Conservation (phyloP, 768 basidiomycete species). For the Mycena filopes region DNA sequence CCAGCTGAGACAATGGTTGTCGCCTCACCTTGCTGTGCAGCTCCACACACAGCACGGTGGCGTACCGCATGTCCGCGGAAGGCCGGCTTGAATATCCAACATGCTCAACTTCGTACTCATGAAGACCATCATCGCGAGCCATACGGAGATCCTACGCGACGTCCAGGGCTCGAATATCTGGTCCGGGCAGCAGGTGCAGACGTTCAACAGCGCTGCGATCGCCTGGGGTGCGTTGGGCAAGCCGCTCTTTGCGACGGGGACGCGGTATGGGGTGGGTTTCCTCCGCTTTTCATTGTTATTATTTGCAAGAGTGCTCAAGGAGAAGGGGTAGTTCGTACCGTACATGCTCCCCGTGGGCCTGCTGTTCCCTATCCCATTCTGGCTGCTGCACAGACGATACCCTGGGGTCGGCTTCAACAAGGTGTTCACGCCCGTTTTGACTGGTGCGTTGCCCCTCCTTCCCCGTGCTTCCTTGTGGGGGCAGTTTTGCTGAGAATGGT, state of each 20-base stretch:
- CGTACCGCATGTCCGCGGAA: too few species aligned
- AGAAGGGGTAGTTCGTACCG: too few species aligned
- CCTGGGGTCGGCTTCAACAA: constrained; percentile 60
- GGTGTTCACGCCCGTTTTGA: constrained; percentile 51
- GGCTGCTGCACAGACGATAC: constrained; percentile 56
- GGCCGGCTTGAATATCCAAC: too few species aligned
- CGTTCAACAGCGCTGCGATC: too few species aligned
- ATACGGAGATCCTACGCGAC: too few species aligned
- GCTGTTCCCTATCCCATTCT: constrained; percentile 62
- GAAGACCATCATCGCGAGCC: constrained; percentile 50
- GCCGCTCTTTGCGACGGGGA: constrained; percentile 55
- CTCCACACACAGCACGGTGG: too few species aligned
- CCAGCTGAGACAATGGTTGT: too few species aligned
- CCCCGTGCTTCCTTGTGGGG: constrained; percentile 39
- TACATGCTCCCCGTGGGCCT: constrained; percentile 58
- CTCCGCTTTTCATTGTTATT: too few species aligned
- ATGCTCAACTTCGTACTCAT: constrained; percentile 64
- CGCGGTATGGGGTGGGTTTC: constrained; percentile 53
- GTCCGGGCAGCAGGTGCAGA: too few species aligned
- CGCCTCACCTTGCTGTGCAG: too few species aligned
- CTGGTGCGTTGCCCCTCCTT: constrained; percentile 48
- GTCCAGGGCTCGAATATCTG: too few species aligned
- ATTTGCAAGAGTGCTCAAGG: too few species aligned
- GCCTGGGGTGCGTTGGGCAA: constrained; percentile 67
- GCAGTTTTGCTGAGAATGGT: not conserved